Percentiles rank a stretch among this genome's conserved stretches.
Evolutionary conservation across 352 stramenopile species (phyloP).

Genomic region (Pythium dissimile): DNA sequence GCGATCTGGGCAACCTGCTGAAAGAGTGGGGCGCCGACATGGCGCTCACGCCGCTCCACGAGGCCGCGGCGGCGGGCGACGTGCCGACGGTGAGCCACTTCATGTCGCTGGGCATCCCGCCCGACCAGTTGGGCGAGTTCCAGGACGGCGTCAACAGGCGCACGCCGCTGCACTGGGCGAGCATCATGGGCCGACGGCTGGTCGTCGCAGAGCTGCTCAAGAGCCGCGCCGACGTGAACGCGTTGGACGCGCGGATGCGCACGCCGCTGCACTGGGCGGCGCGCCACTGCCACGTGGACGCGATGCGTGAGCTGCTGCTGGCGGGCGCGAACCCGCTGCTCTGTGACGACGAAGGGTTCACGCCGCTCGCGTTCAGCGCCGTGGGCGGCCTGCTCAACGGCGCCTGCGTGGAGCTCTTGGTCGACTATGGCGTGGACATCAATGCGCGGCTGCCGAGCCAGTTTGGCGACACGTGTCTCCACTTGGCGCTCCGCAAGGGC

Average conservation of each 20-base stretch:
- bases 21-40: conserved; percentile 78
- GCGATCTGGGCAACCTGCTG: conserved; percentile 50
- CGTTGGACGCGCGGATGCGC: conserved; percentile 50
- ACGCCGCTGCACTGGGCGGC: conserved; percentile 77
- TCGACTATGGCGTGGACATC: conserved; percentile 46
- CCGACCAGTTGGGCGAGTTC: conserved; percentile 70
- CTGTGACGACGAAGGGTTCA: conserved; percentile 59
- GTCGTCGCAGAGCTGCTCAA: conserved; percentile 53
- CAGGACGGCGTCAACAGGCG: conserved; percentile 52
- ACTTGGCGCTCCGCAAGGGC: conserved; percentile 60
- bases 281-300: conserved; percentile 59
- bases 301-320: conserved; percentile 47
- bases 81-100: conserved; percentile 47
- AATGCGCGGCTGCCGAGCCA: conserved; percentile 44
- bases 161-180: conserved; percentile 74
- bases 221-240: conserved; percentile 50
- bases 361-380: conserved; percentile 60
- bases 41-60: conserved; percentile 71
- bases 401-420: conserved; percentile 51
- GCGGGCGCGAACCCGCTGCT: conserved; percentile 48
- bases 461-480: conserved; percentile 61
- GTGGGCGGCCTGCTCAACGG: conserved; percentile 45
- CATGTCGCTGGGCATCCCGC: conserved; percentile 47
- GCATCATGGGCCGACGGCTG: conserved; percentile 53
- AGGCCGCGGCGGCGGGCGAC: conserved; percentile 56